phyloP scores from a whole-genome alignment of 2,329 filamentous ascomycete species.

The Fusarium fujikuroi region DNA sequence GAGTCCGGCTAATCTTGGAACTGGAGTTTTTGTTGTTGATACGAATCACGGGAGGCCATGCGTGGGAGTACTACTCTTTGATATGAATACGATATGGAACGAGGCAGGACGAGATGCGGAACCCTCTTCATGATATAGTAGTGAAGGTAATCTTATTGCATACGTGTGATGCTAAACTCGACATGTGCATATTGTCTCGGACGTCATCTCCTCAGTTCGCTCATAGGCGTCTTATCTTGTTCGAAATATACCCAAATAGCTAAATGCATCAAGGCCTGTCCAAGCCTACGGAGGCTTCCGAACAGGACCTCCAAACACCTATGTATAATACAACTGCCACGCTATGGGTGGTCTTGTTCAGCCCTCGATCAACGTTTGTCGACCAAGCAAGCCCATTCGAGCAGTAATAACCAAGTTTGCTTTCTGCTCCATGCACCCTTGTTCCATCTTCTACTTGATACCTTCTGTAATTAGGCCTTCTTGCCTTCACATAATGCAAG shows the following conservation, averaged over 20 bases:
- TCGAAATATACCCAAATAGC: slow-evolving; percentile 16
- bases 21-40: slow-evolving; percentile 29
- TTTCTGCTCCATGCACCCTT: not conserved
- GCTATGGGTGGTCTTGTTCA: not conserved
- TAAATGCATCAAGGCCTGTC: slow-evolving; percentile 5
- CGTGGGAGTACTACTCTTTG: slow-evolving; percentile 8
- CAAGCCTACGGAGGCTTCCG: slow-evolving; percentile 5
- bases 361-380: slow-evolving; percentile 1
- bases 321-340: slow-evolving; percentile 36
- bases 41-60: slow-evolving; percentile 15
- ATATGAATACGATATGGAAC: not conserved
- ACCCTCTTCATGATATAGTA: not conserved
- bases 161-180: not conserved
- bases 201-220: slow-evolving; percentile 2
- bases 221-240: slow-evolving; percentile 16
- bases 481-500: not conserved
- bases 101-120: not conserved
- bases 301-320: not conserved
- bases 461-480: slow-evolving; percentile 4
- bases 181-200: not conserved
- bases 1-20: slow-evolving; percentile 35
- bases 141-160: not conserved
- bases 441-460: slow-evolving; percentile 7
- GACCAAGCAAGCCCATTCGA: slow-evolving; percentile 11
- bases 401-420: slow-evolving; percentile 16